Conservation (phyloP, 106 monocot genomes). For the Acorus calamus region DNA sequence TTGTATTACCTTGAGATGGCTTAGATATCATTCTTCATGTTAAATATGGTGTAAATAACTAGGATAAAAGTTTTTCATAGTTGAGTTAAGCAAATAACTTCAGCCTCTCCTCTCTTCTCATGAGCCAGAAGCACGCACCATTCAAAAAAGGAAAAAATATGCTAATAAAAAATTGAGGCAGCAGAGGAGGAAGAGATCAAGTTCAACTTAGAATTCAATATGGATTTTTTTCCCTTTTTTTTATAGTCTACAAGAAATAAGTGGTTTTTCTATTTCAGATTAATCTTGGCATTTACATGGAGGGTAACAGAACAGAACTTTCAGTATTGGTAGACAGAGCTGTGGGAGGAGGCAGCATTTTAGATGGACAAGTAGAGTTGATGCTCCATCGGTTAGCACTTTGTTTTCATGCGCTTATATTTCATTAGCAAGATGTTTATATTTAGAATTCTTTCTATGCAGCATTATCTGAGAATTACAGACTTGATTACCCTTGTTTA, state of each 20-base stretch:
- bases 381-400: conserved; percentile 80
- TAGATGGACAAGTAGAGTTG: conserved; percentile 85
- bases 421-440: too few species aligned
- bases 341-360: conserved; percentile 76
- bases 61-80: neutral
- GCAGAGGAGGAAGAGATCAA: too few species aligned
- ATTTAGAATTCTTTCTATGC: too few species aligned
- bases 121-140: too few species aligned
- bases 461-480: too few species aligned
- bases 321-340: conserved; percentile 85
- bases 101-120: too few species aligned
- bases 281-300: conserved; percentile 80
- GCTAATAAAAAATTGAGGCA: too few species aligned
- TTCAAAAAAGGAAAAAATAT: too few species aligned
- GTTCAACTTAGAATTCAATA: neutral
- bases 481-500: neutral
- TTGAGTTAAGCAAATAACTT: too few species aligned
- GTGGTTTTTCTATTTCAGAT: conserved; percentile 41
- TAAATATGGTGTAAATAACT: too few species aligned
- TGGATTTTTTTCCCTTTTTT: neutral
- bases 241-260: neutral
- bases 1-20: neutral
- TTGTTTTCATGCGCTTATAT: neutral
- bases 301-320: conserved; percentile 58
- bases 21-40: neutral